Conservation (phyloP, 805 yeast genomes). For the Pichia cephalocereana region DNA sequence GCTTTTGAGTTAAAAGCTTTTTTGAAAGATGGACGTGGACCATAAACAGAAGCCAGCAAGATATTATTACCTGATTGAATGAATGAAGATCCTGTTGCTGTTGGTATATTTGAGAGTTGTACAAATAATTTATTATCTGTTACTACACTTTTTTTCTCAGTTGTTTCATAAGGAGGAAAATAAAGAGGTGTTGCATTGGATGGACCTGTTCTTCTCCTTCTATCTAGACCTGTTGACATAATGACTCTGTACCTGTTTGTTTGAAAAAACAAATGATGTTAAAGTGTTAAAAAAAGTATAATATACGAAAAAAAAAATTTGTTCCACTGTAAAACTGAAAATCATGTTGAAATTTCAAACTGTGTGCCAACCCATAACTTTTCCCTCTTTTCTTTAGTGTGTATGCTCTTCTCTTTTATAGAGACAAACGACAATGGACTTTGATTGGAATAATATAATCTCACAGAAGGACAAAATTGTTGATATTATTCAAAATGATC, state of each 20-base stretch:
- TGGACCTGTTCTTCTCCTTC: conserved; percentile 86
- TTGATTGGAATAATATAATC: no score
- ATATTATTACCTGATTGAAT: conserved; percentile 57
- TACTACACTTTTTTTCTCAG: not conserved
- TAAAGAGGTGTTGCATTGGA: conserved; percentile 47
- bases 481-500: no score
- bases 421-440: no score
- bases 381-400: no score
- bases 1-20: conserved; percentile 26
- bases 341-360: no score
- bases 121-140: conserved; percentile 34
- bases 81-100: conserved; percentile 62
- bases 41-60: conserved; percentile 66
- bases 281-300: no score
- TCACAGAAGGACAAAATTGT: no score
- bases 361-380: no score
- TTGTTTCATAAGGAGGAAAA: conserved; percentile 21
- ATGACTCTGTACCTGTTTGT: not conserved
- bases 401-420: no score
- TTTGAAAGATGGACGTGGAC: conserved; percentile 66
- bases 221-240: conserved; percentile 33
- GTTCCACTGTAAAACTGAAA: no score
- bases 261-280: no score
- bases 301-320: no score
- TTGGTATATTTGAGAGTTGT: conserved; percentile 55